These are phyloP conservation scores for Kwoniella mangroviensis DNA, from an alignment of 768 basidiomycete species.

Conservation along the genomic window DNA sequence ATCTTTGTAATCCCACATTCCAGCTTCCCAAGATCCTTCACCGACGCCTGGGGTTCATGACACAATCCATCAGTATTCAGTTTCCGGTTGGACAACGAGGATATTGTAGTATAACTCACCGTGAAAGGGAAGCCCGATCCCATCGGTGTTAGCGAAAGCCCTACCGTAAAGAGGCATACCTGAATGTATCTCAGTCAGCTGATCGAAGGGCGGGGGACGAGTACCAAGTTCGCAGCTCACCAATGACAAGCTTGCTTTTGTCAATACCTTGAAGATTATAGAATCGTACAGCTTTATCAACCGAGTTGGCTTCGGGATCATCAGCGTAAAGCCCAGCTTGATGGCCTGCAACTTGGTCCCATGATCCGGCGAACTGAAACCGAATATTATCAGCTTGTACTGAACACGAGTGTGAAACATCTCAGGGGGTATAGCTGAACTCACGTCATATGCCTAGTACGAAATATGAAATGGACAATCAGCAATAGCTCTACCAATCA, in stretches of 20 bases:
- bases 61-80: too few relatives aligned
- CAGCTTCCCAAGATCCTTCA: constrained; percentile 82
- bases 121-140: constrained; percentile 76
- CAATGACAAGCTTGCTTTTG: constrained; percentile 80
- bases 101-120: constrained; percentile 60
- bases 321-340: constrained; percentile 85
- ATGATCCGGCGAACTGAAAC: constrained; percentile 71
- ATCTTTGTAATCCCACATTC: constrained; percentile 84
- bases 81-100: too few relatives aligned
- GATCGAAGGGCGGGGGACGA: too few relatives aligned
- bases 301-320: constrained; percentile 62
- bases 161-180: constrained; percentile 91
- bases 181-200: constrained; percentile 22
- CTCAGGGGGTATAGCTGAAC: constrained; percentile 8
- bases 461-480: neutral
- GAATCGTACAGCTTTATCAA: constrained; percentile 72
- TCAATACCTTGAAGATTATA: constrained; percentile 74
- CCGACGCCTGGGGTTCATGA: constrained; percentile 62
- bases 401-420: neutral
- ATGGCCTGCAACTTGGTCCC: constrained; percentile 68
- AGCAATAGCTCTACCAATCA: neutral
- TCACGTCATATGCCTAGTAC: constrained; percentile 56
- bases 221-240: constrained; percentile 43
- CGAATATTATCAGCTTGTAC: neutral
- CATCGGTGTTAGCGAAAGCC: constrained; percentile 81